A percentile compares a stretch with the other conserved stretches of the same genome.
Conservation (phyloP, 257 asterid genomes). For the Penstemon davidsonii region DNA sequence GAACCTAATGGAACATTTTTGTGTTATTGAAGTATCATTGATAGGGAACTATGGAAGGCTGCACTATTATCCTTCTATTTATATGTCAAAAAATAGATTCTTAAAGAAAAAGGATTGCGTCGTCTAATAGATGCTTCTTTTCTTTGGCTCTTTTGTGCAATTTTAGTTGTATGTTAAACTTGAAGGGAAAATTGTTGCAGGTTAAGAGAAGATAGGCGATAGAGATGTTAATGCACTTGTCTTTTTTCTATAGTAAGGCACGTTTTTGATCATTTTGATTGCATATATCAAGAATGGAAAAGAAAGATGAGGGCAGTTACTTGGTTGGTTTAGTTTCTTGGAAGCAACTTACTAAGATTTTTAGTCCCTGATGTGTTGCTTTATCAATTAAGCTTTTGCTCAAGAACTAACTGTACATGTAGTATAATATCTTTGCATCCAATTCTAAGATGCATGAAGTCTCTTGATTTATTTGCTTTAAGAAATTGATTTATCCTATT, state of each 20-base stretch:
- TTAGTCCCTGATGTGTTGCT: not conserved
- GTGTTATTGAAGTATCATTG: too few relatives aligned
- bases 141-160: not conserved
- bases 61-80: too few relatives aligned
- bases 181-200: not conserved
- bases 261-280: not conserved
- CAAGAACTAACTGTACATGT: not conserved
- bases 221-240: not conserved
- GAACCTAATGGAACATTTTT: too few relatives aligned
- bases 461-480: not conserved
- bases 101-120: not conserved
- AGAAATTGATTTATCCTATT: not conserved
- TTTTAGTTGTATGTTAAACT: not conserved
- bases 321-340: not conserved
- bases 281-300: not conserved
- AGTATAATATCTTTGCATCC: not conserved
- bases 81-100: too few relatives aligned
- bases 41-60: too few relatives aligned
- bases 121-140: not conserved
- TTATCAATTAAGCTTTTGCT: too few relatives aligned
- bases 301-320: not conserved
- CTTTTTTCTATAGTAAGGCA: not conserved
- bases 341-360: not conserved
- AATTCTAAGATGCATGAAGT: conserved; percentile 2
- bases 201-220: not conserved